Percentiles rank a stretch among this genome's conserved stretches.
These are phyloP conservation scores for Calonectria pseudoreteaudii DNA, from an alignment of 2,329 filamentous ascomycete species.

Conservation along the genomic window DNA sequence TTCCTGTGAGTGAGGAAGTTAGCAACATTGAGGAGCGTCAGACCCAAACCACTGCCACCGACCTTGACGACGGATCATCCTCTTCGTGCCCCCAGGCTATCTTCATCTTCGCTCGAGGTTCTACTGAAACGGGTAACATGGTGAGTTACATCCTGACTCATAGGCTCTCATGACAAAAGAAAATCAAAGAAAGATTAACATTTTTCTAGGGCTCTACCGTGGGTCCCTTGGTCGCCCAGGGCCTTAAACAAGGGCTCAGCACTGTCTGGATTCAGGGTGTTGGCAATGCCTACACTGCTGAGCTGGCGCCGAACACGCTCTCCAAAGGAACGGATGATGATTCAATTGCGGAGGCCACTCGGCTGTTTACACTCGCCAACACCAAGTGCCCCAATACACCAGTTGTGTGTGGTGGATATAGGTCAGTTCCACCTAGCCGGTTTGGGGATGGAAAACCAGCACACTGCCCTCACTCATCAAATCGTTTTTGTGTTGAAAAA, in stretches of 20 bases:
- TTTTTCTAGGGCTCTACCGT: slow-evolving; percentile 28
- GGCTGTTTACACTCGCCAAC: slow-evolving; percentile 53
- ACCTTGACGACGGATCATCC: slow-evolving; percentile 44
- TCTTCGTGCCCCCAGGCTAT: slow-evolving; percentile 51
- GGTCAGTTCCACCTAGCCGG: slow-evolving; percentile 14
- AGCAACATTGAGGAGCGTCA: slow-evolving; percentile 33
- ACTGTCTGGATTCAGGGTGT: slow-evolving; percentile 58
- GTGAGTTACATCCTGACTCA: slow-evolving; percentile 30
- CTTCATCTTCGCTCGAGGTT: slow-evolving; percentile 55
- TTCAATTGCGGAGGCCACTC: slow-evolving; percentile 55
- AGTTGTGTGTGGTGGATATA: slow-evolving; percentile 56
- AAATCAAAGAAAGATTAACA: no score
- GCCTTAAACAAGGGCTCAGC: slow-evolving; percentile 44
- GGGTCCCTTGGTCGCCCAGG: slow-evolving; percentile 45
- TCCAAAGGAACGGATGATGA: slow-evolving; percentile 50
- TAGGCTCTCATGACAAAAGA: no score
- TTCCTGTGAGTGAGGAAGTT: neutral
- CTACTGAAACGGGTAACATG: slow-evolving; percentile 54
- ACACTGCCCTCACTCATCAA: neutral
- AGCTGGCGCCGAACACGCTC: slow-evolving; percentile 50
- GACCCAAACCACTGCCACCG: slow-evolving; percentile 36
- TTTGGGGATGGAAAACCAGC: neutral
- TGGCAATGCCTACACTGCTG: slow-evolving; percentile 52
- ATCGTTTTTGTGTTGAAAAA: neutral
- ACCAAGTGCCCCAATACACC: slow-evolving; percentile 57